phyloP scores from a whole-genome alignment of 140 eudicot species.

The Senecio squalidus region DNA sequence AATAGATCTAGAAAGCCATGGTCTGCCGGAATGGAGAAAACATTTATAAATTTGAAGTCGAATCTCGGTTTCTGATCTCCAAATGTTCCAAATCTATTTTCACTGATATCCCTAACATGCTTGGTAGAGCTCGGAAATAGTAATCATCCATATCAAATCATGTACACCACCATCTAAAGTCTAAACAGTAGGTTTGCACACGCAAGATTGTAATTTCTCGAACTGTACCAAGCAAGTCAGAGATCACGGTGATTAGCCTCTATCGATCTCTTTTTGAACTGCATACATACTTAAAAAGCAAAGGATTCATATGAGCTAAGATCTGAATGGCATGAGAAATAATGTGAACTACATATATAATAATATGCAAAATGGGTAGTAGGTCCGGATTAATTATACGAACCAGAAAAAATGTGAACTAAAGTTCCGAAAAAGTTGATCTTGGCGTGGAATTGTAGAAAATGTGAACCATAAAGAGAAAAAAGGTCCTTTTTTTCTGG shows the following conservation, averaged over 20 bases:
- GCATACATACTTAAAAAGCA: neutral
- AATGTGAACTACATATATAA: constrained; percentile 1
- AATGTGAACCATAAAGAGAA: constrained; percentile 19
- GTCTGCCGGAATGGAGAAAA: neutral
- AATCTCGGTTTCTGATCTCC: neutral
- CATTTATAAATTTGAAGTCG: neutral
- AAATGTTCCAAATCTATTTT: neutral
- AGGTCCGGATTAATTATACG: neutral
- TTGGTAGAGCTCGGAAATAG: constrained; percentile 19
- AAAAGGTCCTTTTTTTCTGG: constrained; percentile 5
- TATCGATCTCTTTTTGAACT: neutral
- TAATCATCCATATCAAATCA: constrained; percentile 9
- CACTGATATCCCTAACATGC: constrained; percentile 13
- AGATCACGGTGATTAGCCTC: constrained; percentile 39
- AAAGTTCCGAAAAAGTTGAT: neutral
- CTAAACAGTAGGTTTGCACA: neutral
- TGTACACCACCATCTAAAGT: neutral
- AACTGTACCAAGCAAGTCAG: constrained; percentile 88
- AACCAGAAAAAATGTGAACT: constrained; percentile 11
- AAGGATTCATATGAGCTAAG: neutral
- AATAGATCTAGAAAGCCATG: neutral
- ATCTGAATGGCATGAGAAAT: constrained; percentile 9
- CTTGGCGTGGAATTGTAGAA: neutral
- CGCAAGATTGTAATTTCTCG: constrained; percentile 44
- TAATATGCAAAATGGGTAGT: neutral